Evolutionary conservation across 129 eudicot genomes (phyloP), one percentile per base, ranked within the genome.

Genomic region (Escallonia rubra): DNA sequence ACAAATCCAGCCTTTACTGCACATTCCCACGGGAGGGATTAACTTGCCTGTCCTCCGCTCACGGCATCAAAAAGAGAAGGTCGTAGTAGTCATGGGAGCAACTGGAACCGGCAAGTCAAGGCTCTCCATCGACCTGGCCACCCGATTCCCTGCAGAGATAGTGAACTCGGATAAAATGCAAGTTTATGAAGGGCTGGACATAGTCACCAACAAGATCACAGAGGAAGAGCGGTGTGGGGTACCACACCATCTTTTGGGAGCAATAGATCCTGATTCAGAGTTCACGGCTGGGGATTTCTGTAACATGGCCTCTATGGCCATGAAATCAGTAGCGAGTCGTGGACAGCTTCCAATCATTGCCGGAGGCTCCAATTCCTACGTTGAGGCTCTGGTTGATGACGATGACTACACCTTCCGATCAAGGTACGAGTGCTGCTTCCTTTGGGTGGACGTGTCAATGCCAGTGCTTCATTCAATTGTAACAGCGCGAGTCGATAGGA

Each of bases 91-190:
- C 6, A 63, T 92, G 84, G 98, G 98, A 1, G 95, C 90, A 12
- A 92, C 98, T 15, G 98, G 98, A 42, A 80, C 95, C 41, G 98
- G 98, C 2, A 92, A 92, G 65, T 86, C 98, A 6, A 72, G 83
- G 51, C 90, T 92, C 23, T 84, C 98, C 0, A 78, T 92, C 42
- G 98, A 92, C 61, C 79, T 92, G 6, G 91, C 95, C 42, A 71
- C 74, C 16, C 81, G 76, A 6, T 84, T 78, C 55, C 73, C 74
- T 0, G 85, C 86, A 3, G 99, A 93, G 82, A 75, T 93, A 8
- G 73, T 93, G 41, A 93, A 93, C 56, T 86, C 95, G 4, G 98
- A 92, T 60, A 92, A 92, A 67, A 92, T 92, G 45, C 98, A 92
- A 64, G 87, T 86, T 0, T 84, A 88, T 60, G 68, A 84, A 57